Percentiles rank a stretch among this genome's conserved stretches.
Conservation (phyloP, 2,329 filamentous ascomycete genomes). For the Setomelanomma holmii region DNA sequence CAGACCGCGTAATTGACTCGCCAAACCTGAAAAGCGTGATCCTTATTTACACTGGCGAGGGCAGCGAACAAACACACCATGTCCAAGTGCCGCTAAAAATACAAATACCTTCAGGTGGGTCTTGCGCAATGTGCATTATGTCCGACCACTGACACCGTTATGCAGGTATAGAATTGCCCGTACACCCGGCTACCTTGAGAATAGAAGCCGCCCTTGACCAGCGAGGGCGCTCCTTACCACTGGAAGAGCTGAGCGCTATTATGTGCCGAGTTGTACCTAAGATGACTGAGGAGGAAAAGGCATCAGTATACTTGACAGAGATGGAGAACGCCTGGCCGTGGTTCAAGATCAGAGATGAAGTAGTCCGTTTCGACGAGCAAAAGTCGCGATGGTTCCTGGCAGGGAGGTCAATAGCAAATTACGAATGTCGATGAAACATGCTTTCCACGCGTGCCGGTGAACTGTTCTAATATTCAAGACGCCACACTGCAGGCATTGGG, state of each 20-base stretch:
- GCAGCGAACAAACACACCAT: constrained; percentile 15
- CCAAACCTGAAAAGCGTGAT: constrained; percentile 11
- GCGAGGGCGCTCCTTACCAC: constrained; percentile 12
- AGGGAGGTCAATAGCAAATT: constrained; percentile 44
- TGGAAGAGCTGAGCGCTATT: constrained; percentile 23
- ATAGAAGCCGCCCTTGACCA: constrained; percentile 23
- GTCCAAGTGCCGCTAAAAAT: constrained; percentile 23
- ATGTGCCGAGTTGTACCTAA: constrained; percentile 28
- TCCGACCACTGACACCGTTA: background rate
- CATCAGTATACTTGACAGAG: constrained; percentile 2
- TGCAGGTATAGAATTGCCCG: constrained; percentile 20
- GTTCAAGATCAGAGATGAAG: constrained; percentile 41
- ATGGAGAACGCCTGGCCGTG: constrained; percentile 22
- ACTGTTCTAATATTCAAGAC: background rate
- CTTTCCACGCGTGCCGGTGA: background rate
- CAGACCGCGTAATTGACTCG: background rate
- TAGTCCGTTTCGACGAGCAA: constrained; percentile 38
- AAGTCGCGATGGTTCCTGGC: constrained; percentile 39
- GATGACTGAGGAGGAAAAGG: constrained; percentile 20
- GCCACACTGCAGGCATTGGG: constrained; percentile 9
- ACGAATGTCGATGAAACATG: constrained; percentile 38
- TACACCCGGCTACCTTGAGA: constrained; percentile 13
- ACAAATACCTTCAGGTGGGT: constrained; percentile 19
- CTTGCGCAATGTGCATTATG: background rate
- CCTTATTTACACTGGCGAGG: constrained; percentile 17